Evolutionary conservation across 208 protist species (phyloP), one percentile per base, ranked within the genome.

Genomic region (Kentomonas sorsogonicus): DNA sequence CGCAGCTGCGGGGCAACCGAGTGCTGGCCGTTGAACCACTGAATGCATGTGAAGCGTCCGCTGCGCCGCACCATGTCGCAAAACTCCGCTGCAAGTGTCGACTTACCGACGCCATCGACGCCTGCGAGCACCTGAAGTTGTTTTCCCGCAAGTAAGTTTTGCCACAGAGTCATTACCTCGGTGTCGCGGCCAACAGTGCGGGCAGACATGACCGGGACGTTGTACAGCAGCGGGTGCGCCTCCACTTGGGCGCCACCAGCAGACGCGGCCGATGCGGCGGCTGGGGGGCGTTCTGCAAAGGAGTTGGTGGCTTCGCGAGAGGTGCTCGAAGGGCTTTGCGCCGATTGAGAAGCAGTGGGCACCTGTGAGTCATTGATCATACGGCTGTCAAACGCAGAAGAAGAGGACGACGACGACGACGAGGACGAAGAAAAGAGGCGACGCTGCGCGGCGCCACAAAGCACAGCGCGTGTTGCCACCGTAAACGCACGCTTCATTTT

Each of bases 51-150:
- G 53, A 95, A 95, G 9, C 84, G 79, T 22, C 71, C 66, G 51
- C 82, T 89, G 23, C 78, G 79, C 13, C 73, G 61, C 26, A 72
- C 84, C 0, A 76, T 62, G 26, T 91, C 80, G 51, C 83, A 90
- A 41, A 95, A 92, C 62, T 90, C 84, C 0, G 80, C 85, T 1
- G 83, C 85, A n/a, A 95, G 36, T 0, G 85, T 80, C 0, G 88
- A 92, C 63, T 95, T 95, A 25, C 88, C 88, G 41, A 95, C 75
- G 38, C 88, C 88, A 33, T 95, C 85, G 38, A 82, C 72, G 22
- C 84, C 88, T 16, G 54, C 40, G 9, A 95, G 60, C n/a, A 77
- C 60, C 56, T 95, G 88, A n/a, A 68, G 50, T 26, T 71, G 84
- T 1, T 74, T 74, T 1, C 85, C 83, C 0, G 66, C 10, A 13